A percentile compares a stretch with the other conserved stretches of the same genome.
Evolutionary conservation across 2,329 filamentous ascomycete genomes (phyloP).

Genomic region (Arachnopeziza araneosa): DNA sequence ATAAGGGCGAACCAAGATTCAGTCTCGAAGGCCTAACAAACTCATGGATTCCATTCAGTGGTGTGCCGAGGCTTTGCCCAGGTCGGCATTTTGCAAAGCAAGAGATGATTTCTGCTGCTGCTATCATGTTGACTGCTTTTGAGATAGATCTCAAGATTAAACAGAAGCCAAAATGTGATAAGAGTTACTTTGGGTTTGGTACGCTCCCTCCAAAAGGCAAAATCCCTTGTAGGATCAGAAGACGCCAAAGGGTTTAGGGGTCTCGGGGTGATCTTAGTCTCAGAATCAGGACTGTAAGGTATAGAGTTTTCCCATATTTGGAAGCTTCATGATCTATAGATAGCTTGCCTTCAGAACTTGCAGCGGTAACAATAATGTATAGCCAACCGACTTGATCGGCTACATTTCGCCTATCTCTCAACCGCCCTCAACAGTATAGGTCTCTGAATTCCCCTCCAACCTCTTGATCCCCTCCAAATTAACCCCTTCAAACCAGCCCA

Average conservation of each 20-base stretch:
- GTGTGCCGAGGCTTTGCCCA: slow-evolving; percentile 28
- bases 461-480: too few species aligned
- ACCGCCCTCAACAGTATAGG: too few species aligned
- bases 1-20: slow-evolving; percentile 17
- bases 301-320: too few species aligned
- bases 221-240: slow-evolving; percentile 16
- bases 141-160: slow-evolving; percentile 27
- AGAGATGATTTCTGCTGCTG: slow-evolving; percentile 17
- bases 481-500: slow-evolving; percentile 36
- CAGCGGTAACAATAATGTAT: too few species aligned
- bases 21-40: slow-evolving; percentile 26
- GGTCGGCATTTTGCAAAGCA: slow-evolving; percentile 34
- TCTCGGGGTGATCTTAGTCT: too few species aligned
- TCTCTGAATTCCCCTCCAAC: too few species aligned
- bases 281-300: too few species aligned
- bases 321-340: too few species aligned
- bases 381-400: too few species aligned
- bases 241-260: not conserved
- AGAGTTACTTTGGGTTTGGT: slow-evolving; percentile 18
- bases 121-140: slow-evolving; percentile 29
- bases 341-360: too few species aligned
- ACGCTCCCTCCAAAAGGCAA: slow-evolving; percentile 16
- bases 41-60: slow-evolving; percentile 30
- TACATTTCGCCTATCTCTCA: too few species aligned
- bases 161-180: slow-evolving; percentile 10